These are phyloP conservation scores for Ganoderma boninense DNA, from an alignment of 1,284 basidiomycete genomes.

Conservation along the genomic window DNA sequence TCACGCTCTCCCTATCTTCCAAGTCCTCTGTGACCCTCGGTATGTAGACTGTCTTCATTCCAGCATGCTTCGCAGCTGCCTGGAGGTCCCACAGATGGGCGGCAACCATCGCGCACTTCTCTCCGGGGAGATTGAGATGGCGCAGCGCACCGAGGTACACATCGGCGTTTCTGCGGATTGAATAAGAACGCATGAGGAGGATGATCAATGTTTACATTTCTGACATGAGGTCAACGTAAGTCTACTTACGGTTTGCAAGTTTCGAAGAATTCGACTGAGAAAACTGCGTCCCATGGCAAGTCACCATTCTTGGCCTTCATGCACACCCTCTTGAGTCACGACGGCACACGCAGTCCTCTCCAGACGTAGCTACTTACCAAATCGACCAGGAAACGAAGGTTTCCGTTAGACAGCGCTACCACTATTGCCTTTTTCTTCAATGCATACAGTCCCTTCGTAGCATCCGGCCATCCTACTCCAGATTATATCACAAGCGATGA, in stretches of 20 bases:
- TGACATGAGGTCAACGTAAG: not conserved
- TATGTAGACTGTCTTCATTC: slow-evolving; percentile 66
- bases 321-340: slow-evolving; percentile 48
- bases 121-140: slow-evolving; percentile 58
- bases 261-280: slow-evolving; percentile 65
- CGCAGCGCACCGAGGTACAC: slow-evolving; percentile 59
- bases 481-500: not conserved
- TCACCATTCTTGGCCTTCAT: slow-evolving; percentile 52
- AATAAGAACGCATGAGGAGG: not conserved
- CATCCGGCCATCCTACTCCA: slow-evolving; percentile 63
- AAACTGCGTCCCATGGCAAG: slow-evolving; percentile 68
- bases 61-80: slow-evolving; percentile 55
- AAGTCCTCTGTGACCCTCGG: slow-evolving; percentile 55
- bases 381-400: slow-evolving; percentile 64
- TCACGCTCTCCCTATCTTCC: slow-evolving; percentile 34
- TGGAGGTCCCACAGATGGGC: slow-evolving; percentile 66
- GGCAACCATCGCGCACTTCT: slow-evolving; percentile 69
- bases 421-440: slow-evolving; percentile 62
- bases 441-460: slow-evolving; percentile 54
- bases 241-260: slow-evolving; percentile 67
- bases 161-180: slow-evolving; percentile 52
- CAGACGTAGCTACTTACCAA: slow-evolving; percentile 50
- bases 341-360: not conserved
- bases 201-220: no score
- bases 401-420: slow-evolving; percentile 68